These are phyloP conservation scores for Hirsutella rhossiliensis DNA, from an alignment of 2,329 filamentous ascomycete species.

Conservation along the genomic window DNA sequence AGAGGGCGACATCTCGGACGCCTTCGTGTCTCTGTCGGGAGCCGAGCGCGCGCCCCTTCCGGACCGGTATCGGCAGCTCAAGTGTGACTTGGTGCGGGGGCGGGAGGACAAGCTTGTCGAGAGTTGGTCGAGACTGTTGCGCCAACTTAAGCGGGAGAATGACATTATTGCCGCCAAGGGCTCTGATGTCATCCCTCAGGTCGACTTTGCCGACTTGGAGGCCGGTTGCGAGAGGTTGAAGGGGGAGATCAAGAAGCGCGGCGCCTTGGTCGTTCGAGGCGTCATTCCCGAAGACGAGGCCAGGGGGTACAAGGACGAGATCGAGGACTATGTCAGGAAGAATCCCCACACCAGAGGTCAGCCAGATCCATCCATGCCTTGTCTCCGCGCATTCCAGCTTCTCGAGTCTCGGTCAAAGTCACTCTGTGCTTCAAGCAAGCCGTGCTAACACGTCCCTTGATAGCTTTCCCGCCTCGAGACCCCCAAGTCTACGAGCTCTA, in stretches of 20 bases:
- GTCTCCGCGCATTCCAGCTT: no score
- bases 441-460: not conserved
- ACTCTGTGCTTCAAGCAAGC: not conserved
- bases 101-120: constrained; percentile 32
- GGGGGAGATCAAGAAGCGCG: constrained; percentile 46
- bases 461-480: constrained; percentile 52
- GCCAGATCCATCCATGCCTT: constrained; percentile 1
- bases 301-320: constrained; percentile 49
- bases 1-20: constrained; percentile 50
- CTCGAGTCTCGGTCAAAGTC: no score
- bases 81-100: constrained; percentile 37
- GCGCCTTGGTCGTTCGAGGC: constrained; percentile 50
- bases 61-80: constrained; percentile 42
- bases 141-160: constrained; percentile 32
- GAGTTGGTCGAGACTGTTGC: constrained; percentile 37
- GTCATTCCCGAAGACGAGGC: constrained; percentile 54
- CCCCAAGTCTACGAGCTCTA: constrained; percentile 67
- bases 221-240: constrained; percentile 20
- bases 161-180: constrained; percentile 31
- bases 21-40: constrained; percentile 48
- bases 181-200: constrained; percentile 36
- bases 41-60: constrained; percentile 33
- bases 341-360: constrained; percentile 48
- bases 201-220: constrained; percentile 34
- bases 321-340: constrained; percentile 50